Conservation (phyloP, 1,139 yeast genomes). For the Zygosaccharomyces pseudobailii region DNA sequence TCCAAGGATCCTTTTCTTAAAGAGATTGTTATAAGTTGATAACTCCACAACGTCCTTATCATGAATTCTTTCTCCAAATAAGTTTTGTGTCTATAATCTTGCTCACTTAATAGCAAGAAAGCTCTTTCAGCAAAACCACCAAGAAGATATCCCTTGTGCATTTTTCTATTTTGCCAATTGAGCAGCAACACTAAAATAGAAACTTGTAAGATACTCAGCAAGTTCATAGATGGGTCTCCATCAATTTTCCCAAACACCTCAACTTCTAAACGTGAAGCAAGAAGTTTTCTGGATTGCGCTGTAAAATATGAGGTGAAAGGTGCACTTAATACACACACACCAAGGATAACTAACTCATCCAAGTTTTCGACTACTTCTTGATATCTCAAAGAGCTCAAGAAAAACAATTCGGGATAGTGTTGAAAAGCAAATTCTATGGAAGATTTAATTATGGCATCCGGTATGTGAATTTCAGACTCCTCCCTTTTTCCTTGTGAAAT, state of each 20-base stretch:
- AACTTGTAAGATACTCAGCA: neutral
- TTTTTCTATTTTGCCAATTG: constrained; percentile 1
- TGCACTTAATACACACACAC: neutral
- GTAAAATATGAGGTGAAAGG: neutral
- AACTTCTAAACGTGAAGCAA: neutral
- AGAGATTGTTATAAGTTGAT: neutral
- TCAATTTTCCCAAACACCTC: neutral
- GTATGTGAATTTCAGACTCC: neutral
- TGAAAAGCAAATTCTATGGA: neutral
- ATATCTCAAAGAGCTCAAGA: neutral
- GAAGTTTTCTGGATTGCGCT: neutral
- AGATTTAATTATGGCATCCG: neutral
- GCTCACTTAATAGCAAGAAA: neutral
- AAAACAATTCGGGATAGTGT: neutral
- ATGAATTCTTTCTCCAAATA: neutral
- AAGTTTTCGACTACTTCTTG: neutral
- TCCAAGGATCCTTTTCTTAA: neutral
- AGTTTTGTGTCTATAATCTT: neutral
- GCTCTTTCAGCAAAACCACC: constrained; percentile 1
- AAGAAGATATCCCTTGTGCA: constrained; percentile 2
- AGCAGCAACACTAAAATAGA: neutral
- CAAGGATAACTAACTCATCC: neutral
- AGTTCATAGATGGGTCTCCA: neutral
- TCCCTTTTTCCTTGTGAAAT: neutral
- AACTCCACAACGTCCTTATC: neutral